Evolutionary conservation across 768 basidiomycete genomes (phyloP).

Genomic region (Auricularia cornea): DNA sequence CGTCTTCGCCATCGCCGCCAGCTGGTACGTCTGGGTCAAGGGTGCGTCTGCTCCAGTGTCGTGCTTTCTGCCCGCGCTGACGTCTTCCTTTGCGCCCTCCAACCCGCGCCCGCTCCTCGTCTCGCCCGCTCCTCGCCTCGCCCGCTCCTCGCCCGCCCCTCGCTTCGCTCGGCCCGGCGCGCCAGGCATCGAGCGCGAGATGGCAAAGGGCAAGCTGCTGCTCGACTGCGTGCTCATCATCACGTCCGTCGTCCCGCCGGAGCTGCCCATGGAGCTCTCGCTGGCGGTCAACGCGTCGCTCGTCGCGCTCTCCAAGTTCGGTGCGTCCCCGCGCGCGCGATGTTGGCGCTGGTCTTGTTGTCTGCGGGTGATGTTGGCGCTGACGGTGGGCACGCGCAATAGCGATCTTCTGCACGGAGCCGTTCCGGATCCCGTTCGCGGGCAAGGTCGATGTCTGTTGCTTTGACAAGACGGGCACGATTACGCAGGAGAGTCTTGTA

Average conservation of each 20-base stretch:
- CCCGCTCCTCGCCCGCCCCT: not conserved
- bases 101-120: too few relatives aligned
- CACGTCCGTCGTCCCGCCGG: conserved; percentile 96
- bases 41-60: conserved; percentile 37
- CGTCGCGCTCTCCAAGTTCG: conserved; percentile 86
- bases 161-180: not conserved
- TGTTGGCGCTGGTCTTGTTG: too few relatives aligned
- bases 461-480: conserved; percentile 99
- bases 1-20: conserved; percentile 95
- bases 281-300: conserved; percentile 93
- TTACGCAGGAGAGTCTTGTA: conserved; percentile 91
- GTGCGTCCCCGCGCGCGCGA: too few relatives aligned
- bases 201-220: conserved; percentile 91
- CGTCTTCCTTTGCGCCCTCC: not conserved
- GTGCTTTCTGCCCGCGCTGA: too few relatives aligned
- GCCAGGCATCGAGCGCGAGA: conserved; percentile 77
- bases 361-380: too few relatives aligned
- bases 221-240: conserved; percentile 95
- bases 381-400: too few relatives aligned
- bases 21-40: conserved; percentile 97
- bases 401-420: conserved; percentile 99
- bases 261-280: conserved; percentile 95
- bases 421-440: conserved; percentile 93
- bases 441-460: conserved; percentile 97
- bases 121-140: not conserved